Base-by-base conservation (phyloP, 495 filamentous ascomycete genomes). In the Articulospora tetracladia region DNA sequence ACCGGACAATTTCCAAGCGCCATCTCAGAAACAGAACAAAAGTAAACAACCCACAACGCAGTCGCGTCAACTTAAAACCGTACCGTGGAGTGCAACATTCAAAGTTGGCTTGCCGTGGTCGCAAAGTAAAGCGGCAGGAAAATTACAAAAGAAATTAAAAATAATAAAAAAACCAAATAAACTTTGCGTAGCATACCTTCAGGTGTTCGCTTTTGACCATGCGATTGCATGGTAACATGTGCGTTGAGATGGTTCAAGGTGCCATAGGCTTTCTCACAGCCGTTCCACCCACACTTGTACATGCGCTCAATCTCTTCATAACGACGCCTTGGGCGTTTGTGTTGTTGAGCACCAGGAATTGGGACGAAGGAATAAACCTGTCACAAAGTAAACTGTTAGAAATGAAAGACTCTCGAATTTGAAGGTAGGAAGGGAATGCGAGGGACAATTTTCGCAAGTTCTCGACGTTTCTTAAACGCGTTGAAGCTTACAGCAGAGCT, bases 251-350 rank as follows among this genome's bases (percentile, higher is more conserved):
- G 93, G 71, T 98, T 98, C 57, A 98, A 76, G 24, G 93, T 98
- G 57, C 93, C 93, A 68, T 98, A 98, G 13, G 93, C 93, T 74
- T 98, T 98, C 70, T 98, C 94, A 71, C 94, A 98, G 3, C 93
- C 93, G 61, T 97, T 90, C 90, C 92, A 97, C 11, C 94, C 94
- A 75, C 94, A 98, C 74, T 97, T 97, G 77, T 98, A 98, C 94
- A 98, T 98, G 59, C 94, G 87, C 79, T 98, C 94, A 69, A 98
- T 98, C 72, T 98, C 94, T 76, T 98, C 94, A 68, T 97, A 98
- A 30, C 94, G 85, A 63, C 94, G 84, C 64, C 94, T 86, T 22
- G 94, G 94, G 49, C 94, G 86, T 80, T 98, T 98, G 73, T 98
- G 93, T 72, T 98, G 94, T 69, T 96, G 92, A 27, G 94, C 91